Conservation (phyloP, 192 early-diverging fungal genomes). For the Thamnidium elegans region DNA sequence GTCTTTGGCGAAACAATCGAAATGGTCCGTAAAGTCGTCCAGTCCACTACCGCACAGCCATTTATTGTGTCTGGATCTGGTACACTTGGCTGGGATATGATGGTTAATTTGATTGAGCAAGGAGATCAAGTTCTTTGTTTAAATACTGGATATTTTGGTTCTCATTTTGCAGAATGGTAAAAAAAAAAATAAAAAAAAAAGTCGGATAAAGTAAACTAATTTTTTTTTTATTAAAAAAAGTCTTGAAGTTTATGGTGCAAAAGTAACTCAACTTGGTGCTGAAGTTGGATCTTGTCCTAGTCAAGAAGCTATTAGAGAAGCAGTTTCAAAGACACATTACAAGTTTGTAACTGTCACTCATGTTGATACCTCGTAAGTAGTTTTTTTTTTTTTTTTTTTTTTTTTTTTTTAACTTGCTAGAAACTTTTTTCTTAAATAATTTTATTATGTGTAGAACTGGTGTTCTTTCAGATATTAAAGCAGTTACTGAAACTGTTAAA, state of each 20-base stretch:
- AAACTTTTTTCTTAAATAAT: background rate
- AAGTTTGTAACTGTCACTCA: conserved; percentile 92
- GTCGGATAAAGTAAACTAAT: too few relatives aligned
- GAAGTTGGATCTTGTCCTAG: conserved; percentile 69
- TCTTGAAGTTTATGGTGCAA: conserved; percentile 84
- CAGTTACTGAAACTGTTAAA: conserved; percentile 69
- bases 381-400: background rate
- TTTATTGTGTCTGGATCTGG: conserved; percentile 94
- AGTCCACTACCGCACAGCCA: conserved; percentile 80
- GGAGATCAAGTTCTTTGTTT: conserved; percentile 86
- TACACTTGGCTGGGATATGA: conserved; percentile 97
- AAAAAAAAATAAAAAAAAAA: too few relatives aligned
- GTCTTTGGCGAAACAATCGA: conserved; percentile 84
- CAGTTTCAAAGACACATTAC: conserved; percentile 62
- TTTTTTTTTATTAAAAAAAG: conserved; percentile 31
- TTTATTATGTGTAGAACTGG: conserved; percentile 50
- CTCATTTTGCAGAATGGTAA: conserved; percentile 90
- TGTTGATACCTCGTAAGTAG: conserved; percentile 81
- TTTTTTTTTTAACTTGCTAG: too few relatives aligned
- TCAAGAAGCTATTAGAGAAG: conserved; percentile 63
- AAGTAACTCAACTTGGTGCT: conserved; percentile 72
- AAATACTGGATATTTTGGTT: conserved; percentile 95
- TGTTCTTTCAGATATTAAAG: conserved; percentile 81
- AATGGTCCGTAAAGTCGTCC: conserved; percentile 78
- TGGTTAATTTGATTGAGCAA: conserved; percentile 86